phyloP scores from a whole-genome alignment of 2,329 filamentous ascomycete genomes.

The Xylariaceae sp. region DNA sequence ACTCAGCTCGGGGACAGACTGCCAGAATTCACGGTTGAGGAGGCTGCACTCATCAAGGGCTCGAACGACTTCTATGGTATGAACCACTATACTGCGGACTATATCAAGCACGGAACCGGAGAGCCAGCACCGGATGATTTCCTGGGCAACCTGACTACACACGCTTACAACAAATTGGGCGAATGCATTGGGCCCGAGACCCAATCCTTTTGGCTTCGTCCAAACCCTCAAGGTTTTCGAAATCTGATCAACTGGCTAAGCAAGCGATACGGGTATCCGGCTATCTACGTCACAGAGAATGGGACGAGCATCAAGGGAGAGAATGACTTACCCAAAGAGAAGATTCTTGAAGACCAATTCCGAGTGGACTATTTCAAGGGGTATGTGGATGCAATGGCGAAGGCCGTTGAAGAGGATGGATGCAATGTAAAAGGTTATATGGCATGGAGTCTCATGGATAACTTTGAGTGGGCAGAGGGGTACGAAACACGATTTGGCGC shows the following conservation, averaged over 20 bases:
- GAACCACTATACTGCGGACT: conserved; percentile 92
- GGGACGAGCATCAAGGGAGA: conserved; percentile 81
- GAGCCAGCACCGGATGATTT: conserved; percentile 62
- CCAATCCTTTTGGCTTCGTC: conserved; percentile 76
- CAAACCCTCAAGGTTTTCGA: conserved; percentile 71
- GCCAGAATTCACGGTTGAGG: conserved; percentile 69
- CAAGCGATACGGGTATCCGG: conserved; percentile 69
- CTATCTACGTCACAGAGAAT: conserved; percentile 86
- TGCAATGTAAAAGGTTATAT: conserved; percentile 77
- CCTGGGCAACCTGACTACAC: conserved; percentile 70
- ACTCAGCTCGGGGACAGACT: conserved; percentile 75
- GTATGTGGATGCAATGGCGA: conserved; percentile 73
- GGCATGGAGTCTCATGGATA: conserved; percentile 86
- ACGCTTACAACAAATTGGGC: conserved; percentile 67
- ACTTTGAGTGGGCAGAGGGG: conserved; percentile 90
- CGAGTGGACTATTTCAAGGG: conserved; percentile 72
- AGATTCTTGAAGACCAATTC: conserved; percentile 79
- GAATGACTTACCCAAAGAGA: conserved; percentile 65
- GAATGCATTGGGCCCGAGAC: conserved; percentile 77
- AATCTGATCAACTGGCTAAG: conserved; percentile 74
- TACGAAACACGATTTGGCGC: conserved; percentile 85
- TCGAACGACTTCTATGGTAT: conserved; percentile 93
- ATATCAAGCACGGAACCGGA: conserved; percentile 68
- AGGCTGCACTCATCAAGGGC: conserved; percentile 70
- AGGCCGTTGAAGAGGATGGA: conserved; percentile 67